Base-by-base conservation (phyloP, 2,329 filamentous ascomycete genomes). In the Monilinia vaccinii-corymbosi region DNA sequence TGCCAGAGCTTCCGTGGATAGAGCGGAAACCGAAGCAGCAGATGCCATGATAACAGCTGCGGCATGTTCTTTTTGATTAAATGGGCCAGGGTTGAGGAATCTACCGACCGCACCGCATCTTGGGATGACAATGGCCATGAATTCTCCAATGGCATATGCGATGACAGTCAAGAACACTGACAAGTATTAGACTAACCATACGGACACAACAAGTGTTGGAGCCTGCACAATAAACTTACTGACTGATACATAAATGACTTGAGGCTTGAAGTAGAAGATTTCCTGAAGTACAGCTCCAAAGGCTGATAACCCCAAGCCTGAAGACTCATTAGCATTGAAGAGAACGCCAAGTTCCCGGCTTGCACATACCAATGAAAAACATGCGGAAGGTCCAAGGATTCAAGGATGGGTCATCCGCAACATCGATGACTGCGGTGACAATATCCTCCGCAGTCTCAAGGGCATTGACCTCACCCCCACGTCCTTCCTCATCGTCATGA, bases 1-100 rank as follows among this genome's bases (percentile, higher is more conserved):
- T 3, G 89, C 76, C 52, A 91, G 81, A 46, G 89, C 85, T 64
- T 90, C 87, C 1, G 87, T 89, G 1, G 86, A 85, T 66, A 91
- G 89, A 60, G 58, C 51, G n/a, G 50, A 47, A 31, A 56, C 58
- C 11, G 58, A 36, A 40, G 58, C 51, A 32, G 50, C 51, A 2
- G 58, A 60, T 34, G 58, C 51, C 65, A 86, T 86, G 65, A 86
- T 81, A 18, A 84, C 80, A 60, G 87, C 85, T 62, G 87, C 80
- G 50, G 82, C 73, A 69, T 87, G 85, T 68, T 88, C 85, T 71
- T 88, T 88, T 69, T 85, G 77, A 67, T 86, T 87, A 72, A 88
- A 88, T 0, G 84, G 83, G 0, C 84, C 83, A 0, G 85, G 84
- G 60, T 87, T 87, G 25, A 87, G 73, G 45, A 76, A 78, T 75